Evolutionary conservation across 345 rosid genomes (phyloP).

Genomic region (Lepidium aucheri): DNA sequence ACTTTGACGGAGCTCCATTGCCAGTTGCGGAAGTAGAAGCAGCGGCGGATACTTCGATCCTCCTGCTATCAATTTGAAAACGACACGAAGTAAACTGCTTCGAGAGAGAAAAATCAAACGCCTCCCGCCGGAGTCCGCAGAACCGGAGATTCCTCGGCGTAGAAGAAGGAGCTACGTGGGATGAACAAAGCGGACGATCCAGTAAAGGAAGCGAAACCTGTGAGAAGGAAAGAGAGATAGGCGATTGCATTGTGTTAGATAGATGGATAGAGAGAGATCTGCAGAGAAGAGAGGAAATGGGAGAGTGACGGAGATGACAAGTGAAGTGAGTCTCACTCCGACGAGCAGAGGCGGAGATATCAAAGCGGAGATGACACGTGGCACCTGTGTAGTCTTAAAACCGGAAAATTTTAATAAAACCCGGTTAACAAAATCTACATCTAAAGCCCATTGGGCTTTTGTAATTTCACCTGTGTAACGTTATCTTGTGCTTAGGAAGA

Average conservation of each 20-base stretch:
- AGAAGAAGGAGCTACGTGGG: constrained; percentile 18
- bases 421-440: neutral
- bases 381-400: constrained; percentile 1
- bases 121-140: constrained; percentile 75
- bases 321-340: neutral
- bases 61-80: constrained; percentile 7
- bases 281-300: neutral
- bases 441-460: constrained; percentile 21
- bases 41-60: constrained; percentile 32
- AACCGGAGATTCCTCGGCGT: constrained; percentile 56
- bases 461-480: neutral
- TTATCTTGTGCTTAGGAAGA: neutral
- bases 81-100: constrained; percentile 7
- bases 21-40: neutral
- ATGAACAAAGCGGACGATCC: constrained; percentile 24
- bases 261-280: constrained; percentile 5
- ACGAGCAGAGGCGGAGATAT: constrained; percentile 39
- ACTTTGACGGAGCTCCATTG: constrained; percentile 55
- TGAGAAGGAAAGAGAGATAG: constrained; percentile 46
- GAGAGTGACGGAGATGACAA: constrained; percentile 27
- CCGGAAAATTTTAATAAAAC: neutral
- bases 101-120: constrained; percentile 29
- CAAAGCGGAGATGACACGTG: constrained; percentile 38
- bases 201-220: constrained; percentile 33
- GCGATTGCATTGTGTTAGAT: constrained; percentile 51